Evolutionary conservation across 2,329 filamentous ascomycete species (phyloP).

Genomic region (Venturia pyrina): DNA sequence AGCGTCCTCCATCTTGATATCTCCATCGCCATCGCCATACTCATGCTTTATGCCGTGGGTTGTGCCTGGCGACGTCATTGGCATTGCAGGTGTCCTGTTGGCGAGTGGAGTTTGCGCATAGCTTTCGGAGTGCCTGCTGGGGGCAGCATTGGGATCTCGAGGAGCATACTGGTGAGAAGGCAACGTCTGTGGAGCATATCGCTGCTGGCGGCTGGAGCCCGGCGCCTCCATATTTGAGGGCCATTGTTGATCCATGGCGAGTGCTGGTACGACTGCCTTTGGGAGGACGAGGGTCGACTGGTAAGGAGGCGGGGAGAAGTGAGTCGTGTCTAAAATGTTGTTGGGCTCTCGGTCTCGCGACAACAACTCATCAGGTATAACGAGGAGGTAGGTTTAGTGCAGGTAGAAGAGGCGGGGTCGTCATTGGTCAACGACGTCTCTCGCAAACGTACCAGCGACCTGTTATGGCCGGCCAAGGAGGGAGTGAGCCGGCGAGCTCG

Average conservation of each 20-base stretch:
- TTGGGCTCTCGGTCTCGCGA: not conserved
- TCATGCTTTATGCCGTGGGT: conserved; percentile 23
- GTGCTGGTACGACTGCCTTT: not conserved
- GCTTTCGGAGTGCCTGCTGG: conserved; percentile 20
- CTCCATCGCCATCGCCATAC: conserved; percentile 31
- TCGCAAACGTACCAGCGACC: not conserved
- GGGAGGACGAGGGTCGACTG: not conserved
- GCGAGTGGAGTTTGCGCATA: conserved; percentile 22
- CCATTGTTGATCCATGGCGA: conserved; percentile 25
- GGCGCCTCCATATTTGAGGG: conserved; percentile 24
- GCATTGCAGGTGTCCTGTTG: conserved; percentile 28
- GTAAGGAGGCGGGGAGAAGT: not conserved
- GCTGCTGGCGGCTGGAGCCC: conserved; percentile 15
- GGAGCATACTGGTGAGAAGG: conserved; percentile 14
- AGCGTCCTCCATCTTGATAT: conserved; percentile 67
- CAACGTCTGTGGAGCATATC: conserved; percentile 12
- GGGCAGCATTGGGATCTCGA: conserved; percentile 18
- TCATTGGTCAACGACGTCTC: not conserved
- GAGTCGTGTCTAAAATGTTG: not conserved
- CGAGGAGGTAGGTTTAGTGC: not conserved
- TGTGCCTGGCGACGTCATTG: conserved; percentile 25
- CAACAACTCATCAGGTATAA: not conserved
- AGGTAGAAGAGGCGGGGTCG: not conserved
- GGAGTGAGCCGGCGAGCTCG: not conserved
- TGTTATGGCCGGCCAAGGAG: not conserved